Percentiles rank a stretch among this genome's conserved stretches.
phyloP scores from a whole-genome alignment of 1,139 yeast species.

The Debaryomyces nepalensis region DNA sequence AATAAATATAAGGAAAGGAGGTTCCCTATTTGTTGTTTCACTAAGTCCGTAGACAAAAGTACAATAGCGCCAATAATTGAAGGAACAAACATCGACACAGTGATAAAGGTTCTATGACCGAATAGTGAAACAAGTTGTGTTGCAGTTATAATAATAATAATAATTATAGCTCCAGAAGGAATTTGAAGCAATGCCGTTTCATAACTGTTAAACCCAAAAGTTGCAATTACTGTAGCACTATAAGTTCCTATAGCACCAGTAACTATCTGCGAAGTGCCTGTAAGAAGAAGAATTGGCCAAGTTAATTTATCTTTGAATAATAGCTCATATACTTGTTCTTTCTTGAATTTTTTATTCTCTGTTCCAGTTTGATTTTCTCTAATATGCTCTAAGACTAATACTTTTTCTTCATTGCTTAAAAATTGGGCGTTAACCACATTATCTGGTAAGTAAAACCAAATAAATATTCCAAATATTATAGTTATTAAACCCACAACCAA shows the following conservation, averaged over 20 bases:
- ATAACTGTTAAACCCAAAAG: conserved; percentile 39
- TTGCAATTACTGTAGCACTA: conserved; percentile 42
- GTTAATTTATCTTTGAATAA: conserved; percentile 39
- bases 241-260: conserved; percentile 48
- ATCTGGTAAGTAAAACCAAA: conserved; percentile 35
- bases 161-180: conserved; percentile 44
- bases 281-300: conserved; percentile 41
- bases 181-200: conserved; percentile 45
- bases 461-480: conserved; percentile 34
- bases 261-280: conserved; percentile 41
- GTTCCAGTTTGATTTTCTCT: conserved; percentile 33
- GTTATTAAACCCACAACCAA: conserved; percentile 44
- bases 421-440: conserved; percentile 38
- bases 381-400: conserved; percentile 34
- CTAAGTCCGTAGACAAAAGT: conserved; percentile 25
- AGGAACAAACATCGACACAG: conserved; percentile 38
- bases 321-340: conserved; percentile 35
- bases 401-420: conserved; percentile 32
- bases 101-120: conserved; percentile 33
- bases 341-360: conserved; percentile 23
- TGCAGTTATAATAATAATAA: conserved; percentile 36
- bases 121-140: conserved; percentile 35
- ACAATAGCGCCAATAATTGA: conserved; percentile 44
- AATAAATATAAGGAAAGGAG: conserved; percentile 42
- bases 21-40: conserved; percentile 33